Conservation (phyloP, 192 early-diverging fungal species). For the Gonapodya sp. region DNA sequence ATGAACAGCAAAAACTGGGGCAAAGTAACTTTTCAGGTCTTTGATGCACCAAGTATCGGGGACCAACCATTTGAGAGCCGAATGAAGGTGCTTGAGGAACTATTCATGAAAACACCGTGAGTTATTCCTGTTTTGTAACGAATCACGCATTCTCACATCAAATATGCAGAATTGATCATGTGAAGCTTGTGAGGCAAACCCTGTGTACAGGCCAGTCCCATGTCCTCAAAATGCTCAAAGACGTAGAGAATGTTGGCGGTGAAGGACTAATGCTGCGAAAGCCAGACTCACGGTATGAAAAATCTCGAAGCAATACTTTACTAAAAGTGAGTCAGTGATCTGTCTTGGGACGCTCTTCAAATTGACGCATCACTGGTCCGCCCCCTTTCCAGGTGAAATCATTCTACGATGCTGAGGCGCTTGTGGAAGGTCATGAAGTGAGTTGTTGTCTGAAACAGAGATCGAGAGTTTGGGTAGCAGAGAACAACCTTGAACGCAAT, state of each 20-base stretch:
- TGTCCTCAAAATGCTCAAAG: slow-evolving; percentile 32
- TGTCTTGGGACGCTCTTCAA: too few relatives aligned
- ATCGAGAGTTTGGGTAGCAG: too few relatives aligned
- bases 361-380: too few relatives aligned
- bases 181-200: slow-evolving; percentile 37
- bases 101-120: slow-evolving; percentile 18
- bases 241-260: slow-evolving; percentile 47
- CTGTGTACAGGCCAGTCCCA: slow-evolving; percentile 30
- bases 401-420: slow-evolving; percentile 63
- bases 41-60: slow-evolving; percentile 48
- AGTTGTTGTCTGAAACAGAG: too few relatives aligned
- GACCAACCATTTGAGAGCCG: slow-evolving; percentile 39
- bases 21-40: slow-evolving; percentile 31
- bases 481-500: too few relatives aligned
- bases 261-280: slow-evolving; percentile 62
- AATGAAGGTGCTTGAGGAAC: slow-evolving; percentile 29
- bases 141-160: neutral
- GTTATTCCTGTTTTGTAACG: neutral
- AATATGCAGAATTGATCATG: slow-evolving; percentile 9
- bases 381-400: too few relatives aligned
- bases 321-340: too few relatives aligned
- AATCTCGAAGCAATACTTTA: slow-evolving; percentile 39
- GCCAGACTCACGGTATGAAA: slow-evolving; percentile 27
- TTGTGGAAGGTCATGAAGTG: slow-evolving; percentile 45
- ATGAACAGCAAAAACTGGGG: slow-evolving; percentile 14